phyloP scores from a whole-genome alignment of 2,329 filamentous ascomycete genomes.

The Scleromitrula shiraiana region DNA sequence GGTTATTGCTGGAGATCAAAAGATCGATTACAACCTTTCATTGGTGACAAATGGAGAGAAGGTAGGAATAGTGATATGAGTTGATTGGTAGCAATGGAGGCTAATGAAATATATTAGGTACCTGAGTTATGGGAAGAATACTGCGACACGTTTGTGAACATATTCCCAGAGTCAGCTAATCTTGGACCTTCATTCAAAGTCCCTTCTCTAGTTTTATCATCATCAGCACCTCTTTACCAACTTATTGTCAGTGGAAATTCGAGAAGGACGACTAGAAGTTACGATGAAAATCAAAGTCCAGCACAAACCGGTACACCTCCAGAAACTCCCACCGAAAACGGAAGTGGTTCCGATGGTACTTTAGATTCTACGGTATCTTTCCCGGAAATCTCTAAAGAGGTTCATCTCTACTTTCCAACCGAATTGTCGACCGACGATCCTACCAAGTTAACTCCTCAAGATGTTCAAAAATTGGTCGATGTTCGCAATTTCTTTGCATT shows the following conservation, averaged over 20 bases:
- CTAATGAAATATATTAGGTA: constrained; percentile 37
- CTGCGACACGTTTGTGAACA: constrained; percentile 49
- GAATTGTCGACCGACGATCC: constrained; percentile 12
- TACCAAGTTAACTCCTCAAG: constrained; percentile 32
- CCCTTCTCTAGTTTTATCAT: constrained; percentile 13
- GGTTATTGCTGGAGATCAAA: constrained; percentile 5
- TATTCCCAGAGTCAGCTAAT: constrained; percentile 44
- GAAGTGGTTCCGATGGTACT: constrained; percentile 14
- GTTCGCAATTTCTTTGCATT: constrained; percentile 61
- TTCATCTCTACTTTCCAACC: constrained; percentile 46
- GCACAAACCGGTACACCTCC: constrained; percentile 32
- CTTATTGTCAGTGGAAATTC: constrained; percentile 11
- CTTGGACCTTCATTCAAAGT: constrained; percentile 54
- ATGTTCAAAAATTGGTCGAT: constrained; percentile 48
- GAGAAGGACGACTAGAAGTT: constrained; percentile 33
- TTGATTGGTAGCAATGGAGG: not conserved
- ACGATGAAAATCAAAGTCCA: constrained; percentile 34
- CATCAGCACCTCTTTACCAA: not conserved
- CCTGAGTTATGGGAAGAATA: constrained; percentile 59
- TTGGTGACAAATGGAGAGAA: not conserved
- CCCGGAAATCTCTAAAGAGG: constrained; percentile 35
- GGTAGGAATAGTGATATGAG: not conserved
- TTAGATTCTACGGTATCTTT: constrained; percentile 19
- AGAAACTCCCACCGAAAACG: constrained; percentile 20
- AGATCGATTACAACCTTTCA: constrained; percentile 10